Evolutionary conservation across 176 grass and related monocot species (phyloP), one percentile per base, ranked within the genome.

Genomic region (Phyllostachys edulis): DNA sequence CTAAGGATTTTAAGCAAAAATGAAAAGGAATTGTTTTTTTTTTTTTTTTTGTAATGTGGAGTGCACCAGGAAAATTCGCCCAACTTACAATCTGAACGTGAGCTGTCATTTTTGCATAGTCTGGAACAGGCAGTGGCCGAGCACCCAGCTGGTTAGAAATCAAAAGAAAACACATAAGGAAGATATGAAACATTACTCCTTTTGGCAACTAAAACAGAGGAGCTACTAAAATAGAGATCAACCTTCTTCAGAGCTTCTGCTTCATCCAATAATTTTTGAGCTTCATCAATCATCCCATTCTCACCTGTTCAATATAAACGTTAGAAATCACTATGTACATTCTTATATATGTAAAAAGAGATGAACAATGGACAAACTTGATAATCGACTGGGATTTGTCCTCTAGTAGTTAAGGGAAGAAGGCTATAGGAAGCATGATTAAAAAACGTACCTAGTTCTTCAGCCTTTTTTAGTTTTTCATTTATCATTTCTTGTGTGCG

Each of bases 191-290:
- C 10, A 77, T 3, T 41, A 54, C 13, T 71, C 21, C n/a, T 29
- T 52, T 73, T 59, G n/a, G 18, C 59, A 73, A 68, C 73, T 52
- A 78, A 56, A 82, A 73, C 54, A 79, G 57, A 61, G 29, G 29
- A 88, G 32, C 46, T 71, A 41, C 42, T 27, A 55, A 37, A 65
- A 66, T 73, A 55, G 67, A 82, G 14, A 79, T 51, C 39, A 85
- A 95, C 96, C 93, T 95, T 98, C 84, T 89, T 96, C 27, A 98
- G 78, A 87, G 96, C 96, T 92, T 98, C 93, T 80, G 96, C 93
- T 82, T 98, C 93, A 89, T 98, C 93, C 41, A 98, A 84, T 84
- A 92, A 18, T 81, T 98, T 98, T 47, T 95, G 96, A 79, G 93
- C 93, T 90, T 98, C 93, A 73, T 95, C 93, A 80, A 98, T 90